Base-by-base conservation (phyloP, 2,329 filamentous ascomycete genomes). In the Colletotrichum sp. region DNA sequence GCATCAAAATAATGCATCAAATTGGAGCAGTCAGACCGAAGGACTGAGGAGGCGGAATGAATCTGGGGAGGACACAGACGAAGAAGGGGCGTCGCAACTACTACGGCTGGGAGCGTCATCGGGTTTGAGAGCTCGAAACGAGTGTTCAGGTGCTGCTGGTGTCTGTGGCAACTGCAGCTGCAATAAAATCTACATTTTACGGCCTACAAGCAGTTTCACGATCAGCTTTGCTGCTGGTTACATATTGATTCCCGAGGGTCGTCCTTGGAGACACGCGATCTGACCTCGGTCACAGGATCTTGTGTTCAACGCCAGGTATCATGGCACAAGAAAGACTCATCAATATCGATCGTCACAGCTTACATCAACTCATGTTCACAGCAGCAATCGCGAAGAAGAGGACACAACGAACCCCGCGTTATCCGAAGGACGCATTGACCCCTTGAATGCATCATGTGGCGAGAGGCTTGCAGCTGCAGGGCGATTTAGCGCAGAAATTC, bases 101-200 rank as follows among this genome's bases (percentile, higher is more conserved):
- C 67, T 18, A 63, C 8, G 18, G 55, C 16, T 67, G 48, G 30
- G 48, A 30, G 32, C 52, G 48, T 30, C 48, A 32, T 16, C 24
- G 26, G 26, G 30, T 18, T 34, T 28, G 32, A 34, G 10, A 55
- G 36, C 64, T 67, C 43, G 21, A 52, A 64, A 65, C 67, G 24
- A 64, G 30, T 36, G 58, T 64, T 32, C 36, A 24, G 61, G n/a
- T 60, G 72, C 72, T 61, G 63, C 18, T 28, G 73, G 57, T 73
- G 73, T 32, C 34, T 48, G 38, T 55, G 70, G 64, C 70, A 34
- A 65, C 64, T 26, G 21, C 73, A 67, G 73, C 73, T 36, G 64
- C 71, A 75, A 75, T 75, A 68, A 43, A 75, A 61, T 73, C 15
- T 75, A 48, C 43, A 64, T 65, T 75, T 65, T 48, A 75, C 70